phyloP scores from a whole-genome alignment of 176 grass and related monocot genomes.

The Triticum urartu region DNA sequence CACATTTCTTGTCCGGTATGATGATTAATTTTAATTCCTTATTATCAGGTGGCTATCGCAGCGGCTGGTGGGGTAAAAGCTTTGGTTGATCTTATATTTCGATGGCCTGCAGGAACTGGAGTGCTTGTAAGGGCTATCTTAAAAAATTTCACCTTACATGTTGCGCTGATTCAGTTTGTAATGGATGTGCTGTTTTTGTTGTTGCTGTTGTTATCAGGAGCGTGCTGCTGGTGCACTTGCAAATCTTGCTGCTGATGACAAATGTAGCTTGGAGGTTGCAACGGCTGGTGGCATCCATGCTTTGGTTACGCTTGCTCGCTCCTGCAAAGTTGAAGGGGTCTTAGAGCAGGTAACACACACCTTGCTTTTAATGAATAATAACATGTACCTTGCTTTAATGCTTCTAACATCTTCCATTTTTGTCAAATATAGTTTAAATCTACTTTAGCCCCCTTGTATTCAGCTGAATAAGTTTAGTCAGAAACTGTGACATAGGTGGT shows the following conservation, averaged over 20 bases:
- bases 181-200: background rate
- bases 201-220: conserved; percentile 57
- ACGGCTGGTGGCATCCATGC: conserved; percentile 89
- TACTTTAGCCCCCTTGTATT: background rate
- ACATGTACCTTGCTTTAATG: background rate
- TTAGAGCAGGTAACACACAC: conserved; percentile 71
- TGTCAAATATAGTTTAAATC: background rate
- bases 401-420: background rate
- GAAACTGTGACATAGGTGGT: background rate
- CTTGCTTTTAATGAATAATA: background rate
- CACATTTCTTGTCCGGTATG: conserved; percentile 5
- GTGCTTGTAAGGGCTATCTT: conserved; percentile 65
- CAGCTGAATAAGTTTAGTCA: background rate
- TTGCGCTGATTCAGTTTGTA: background rate
- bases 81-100: conserved; percentile 91
- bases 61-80: conserved; percentile 75
- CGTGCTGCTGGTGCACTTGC: conserved; percentile 94
- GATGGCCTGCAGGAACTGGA: conserved; percentile 82
- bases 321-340: conserved; percentile 83
- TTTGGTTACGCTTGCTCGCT: conserved; percentile 88
- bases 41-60: conserved; percentile 76
- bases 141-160: background rate
- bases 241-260: conserved; percentile 97
- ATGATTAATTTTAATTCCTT: conserved; percentile 26
- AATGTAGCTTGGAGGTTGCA: conserved; percentile 97